Percentiles rank a stretch among this genome's conserved stretches.
phyloP scores from a whole-genome alignment of 257 asterid species.

The Leonotis leonurus region DNA sequence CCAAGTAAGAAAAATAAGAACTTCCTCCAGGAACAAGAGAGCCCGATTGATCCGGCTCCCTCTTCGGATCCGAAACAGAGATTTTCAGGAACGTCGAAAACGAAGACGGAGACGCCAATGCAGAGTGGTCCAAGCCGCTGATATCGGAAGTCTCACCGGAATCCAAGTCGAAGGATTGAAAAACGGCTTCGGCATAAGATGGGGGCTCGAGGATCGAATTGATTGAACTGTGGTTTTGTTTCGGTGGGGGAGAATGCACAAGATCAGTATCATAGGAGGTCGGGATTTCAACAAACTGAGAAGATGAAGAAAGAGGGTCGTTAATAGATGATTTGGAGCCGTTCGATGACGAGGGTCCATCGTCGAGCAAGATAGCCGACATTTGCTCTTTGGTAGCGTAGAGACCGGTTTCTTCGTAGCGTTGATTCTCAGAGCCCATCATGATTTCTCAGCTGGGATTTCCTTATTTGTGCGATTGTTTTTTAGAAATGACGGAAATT shows the following conservation, averaged over 20 bases:
- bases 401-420: slow-evolving; percentile 46
- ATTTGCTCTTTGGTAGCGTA: slow-evolving; percentile 46
- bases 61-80: slow-evolving; percentile 76
- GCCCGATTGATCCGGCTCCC: slow-evolving; percentile 61
- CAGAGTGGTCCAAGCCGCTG: slow-evolving; percentile 46
- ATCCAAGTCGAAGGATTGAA: slow-evolving; percentile 71
- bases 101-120: slow-evolving; percentile 31
- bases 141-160: slow-evolving; percentile 31
- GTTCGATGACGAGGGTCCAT: slow-evolving; percentile 32
- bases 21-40: slow-evolving; percentile 71
- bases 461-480: neutral
- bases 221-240: slow-evolving; percentile 39
- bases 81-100: slow-evolving; percentile 41
- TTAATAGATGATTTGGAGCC: slow-evolving; percentile 34
- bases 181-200: slow-evolving; percentile 95
- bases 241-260: slow-evolving; percentile 25
- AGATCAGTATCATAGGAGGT: slow-evolving; percentile 35
- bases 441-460: slow-evolving; percentile 23
- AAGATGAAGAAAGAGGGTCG: slow-evolving; percentile 50
- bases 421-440: too few relatives aligned
- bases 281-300: slow-evolving; percentile 50
- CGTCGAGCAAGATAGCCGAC: slow-evolving; percentile 54
- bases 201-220: slow-evolving; percentile 90
- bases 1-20: slow-evolving; percentile 55
- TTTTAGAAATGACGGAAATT: neutral